A percentile compares a stretch with the other conserved stretches of the same genome.
These are phyloP conservation scores for Verticillium isaacii DNA, from an alignment of 2,329 filamentous ascomycete genomes.

Conservation along the genomic window DNA sequence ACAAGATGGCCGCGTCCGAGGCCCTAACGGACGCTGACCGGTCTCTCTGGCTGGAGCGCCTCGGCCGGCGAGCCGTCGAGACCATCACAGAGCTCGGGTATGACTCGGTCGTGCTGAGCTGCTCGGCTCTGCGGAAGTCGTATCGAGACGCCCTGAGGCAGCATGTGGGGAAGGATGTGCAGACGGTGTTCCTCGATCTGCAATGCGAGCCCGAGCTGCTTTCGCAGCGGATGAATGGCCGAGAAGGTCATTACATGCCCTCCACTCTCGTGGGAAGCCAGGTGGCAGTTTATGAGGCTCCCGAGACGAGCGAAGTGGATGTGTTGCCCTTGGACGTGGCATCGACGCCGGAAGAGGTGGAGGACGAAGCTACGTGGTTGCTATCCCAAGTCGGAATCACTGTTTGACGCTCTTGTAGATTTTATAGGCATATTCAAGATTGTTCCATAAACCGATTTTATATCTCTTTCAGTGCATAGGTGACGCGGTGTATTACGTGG, in stretches of 20 bases:
- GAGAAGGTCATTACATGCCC: slow-evolving; percentile 30
- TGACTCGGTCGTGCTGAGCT: slow-evolving; percentile 27
- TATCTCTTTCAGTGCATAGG: no score
- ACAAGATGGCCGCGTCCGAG: slow-evolving; percentile 23
- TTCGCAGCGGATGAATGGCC: slow-evolving; percentile 17
- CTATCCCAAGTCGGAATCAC: slow-evolving; percentile 5
- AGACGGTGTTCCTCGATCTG: slow-evolving; percentile 29
- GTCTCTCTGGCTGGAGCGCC: slow-evolving; percentile 21
- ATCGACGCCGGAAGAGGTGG: slow-evolving; percentile 6
- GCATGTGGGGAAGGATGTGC: slow-evolving; percentile 9
- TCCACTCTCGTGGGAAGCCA: slow-evolving; percentile 28
- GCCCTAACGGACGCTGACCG: slow-evolving; percentile 27
- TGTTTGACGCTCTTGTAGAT: not conserved
- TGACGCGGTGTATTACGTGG: no score
- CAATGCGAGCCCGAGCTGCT: slow-evolving; percentile 24
- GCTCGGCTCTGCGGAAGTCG: slow-evolving; percentile 28
- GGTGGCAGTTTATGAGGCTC: slow-evolving; percentile 22
- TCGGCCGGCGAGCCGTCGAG: slow-evolving; percentile 17
- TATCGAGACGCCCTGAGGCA: slow-evolving; percentile 27
- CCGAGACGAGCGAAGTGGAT: slow-evolving; percentile 23
- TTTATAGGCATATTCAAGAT: not conserved
- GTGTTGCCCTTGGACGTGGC: slow-evolving; percentile 24
- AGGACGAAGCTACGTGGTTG: slow-evolving; percentile 15
- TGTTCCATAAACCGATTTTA: not conserved
- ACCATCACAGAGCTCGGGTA: slow-evolving; percentile 20